These are phyloP conservation scores for Cymodocea nodosa DNA, from an alignment of 116 monocot genomes.

Conservation along the genomic window DNA sequence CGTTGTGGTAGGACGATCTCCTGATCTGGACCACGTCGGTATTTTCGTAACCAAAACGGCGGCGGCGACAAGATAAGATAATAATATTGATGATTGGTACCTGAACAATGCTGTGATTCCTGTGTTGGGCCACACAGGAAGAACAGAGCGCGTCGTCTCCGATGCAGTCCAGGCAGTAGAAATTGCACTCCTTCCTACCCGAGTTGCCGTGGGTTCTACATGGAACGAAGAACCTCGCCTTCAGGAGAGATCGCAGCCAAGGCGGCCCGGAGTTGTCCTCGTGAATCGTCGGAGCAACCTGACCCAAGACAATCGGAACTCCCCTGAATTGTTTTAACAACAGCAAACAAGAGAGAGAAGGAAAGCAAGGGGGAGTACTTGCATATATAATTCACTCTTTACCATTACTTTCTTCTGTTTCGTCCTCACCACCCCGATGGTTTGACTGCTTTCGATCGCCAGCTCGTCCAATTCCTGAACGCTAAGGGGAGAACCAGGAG, in stretches of 20 bases:
- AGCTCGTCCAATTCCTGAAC: too few relatives aligned
- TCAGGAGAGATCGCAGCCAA: conserved; percentile 55
- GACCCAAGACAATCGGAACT: too few relatives aligned
- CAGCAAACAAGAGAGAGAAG: too few relatives aligned
- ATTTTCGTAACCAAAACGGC: not conserved
- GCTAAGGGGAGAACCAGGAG: too few relatives aligned
- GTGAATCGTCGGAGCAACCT: not conserved
- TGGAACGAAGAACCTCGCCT: conserved; percentile 44
- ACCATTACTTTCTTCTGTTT: too few relatives aligned
- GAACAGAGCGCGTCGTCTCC: conserved; percentile 48
- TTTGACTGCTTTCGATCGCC: too few relatives aligned
- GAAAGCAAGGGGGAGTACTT: too few relatives aligned
- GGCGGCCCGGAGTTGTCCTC: conserved; percentile 34
- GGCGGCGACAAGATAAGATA: not conserved
- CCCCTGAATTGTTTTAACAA: too few relatives aligned
- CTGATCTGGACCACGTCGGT: conserved; percentile 15
- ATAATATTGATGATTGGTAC: not conserved
- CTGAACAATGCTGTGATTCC: conserved; percentile 36
- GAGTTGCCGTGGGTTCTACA: conserved; percentile 45
- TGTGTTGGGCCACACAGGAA: conserved; percentile 24
- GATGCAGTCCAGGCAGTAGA: conserved; percentile 78
- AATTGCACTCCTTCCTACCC: conserved; percentile 80
- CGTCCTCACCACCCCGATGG: too few relatives aligned
- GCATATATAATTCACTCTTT: too few relatives aligned
- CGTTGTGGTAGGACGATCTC: conserved; percentile 39